These are phyloP conservation scores for Pythium plurisporium DNA, from an alignment of 352 stramenopile genomes.

Conservation along the genomic window DNA sequence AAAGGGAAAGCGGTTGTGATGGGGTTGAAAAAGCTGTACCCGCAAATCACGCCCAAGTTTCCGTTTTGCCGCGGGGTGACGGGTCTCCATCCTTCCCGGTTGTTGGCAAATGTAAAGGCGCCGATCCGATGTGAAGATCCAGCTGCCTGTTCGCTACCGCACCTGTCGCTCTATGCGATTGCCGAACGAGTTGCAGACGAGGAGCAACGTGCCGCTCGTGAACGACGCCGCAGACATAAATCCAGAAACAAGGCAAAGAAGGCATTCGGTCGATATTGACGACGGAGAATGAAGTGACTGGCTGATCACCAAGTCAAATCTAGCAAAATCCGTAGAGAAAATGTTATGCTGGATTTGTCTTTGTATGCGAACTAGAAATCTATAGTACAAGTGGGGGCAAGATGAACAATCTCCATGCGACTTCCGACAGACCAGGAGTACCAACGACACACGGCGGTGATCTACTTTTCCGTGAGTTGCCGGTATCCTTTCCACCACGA, in stretches of 20 bases:
- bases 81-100: neutral
- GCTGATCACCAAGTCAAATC: too few relatives aligned
- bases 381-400: constrained; percentile 20
- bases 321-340: neutral
- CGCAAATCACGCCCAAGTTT: constrained; percentile 27
- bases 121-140: constrained; percentile 35
- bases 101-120: constrained; percentile 17
- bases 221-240: constrained; percentile 14
- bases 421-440: too few relatives aligned
- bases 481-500: constrained; percentile 90
- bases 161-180: constrained; percentile 49
- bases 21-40: constrained; percentile 1
- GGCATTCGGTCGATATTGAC: neutral
- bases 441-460: neutral
- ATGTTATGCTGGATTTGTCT: constrained; percentile 1
- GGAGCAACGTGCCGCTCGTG: constrained; percentile 19
- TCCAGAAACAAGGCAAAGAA: constrained; percentile 1
- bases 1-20: neutral
- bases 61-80: constrained; percentile 36
- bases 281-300: neutral
- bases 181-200: constrained; percentile 48
- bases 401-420: too few relatives aligned
- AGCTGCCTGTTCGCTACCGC: constrained; percentile 30
- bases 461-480: constrained; percentile 91
- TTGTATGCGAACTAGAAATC: constrained; percentile 11